These are phyloP conservation scores for Penicillium salamii DNA, from an alignment of 495 filamentous ascomycete genomes.

Conservation along the genomic window DNA sequence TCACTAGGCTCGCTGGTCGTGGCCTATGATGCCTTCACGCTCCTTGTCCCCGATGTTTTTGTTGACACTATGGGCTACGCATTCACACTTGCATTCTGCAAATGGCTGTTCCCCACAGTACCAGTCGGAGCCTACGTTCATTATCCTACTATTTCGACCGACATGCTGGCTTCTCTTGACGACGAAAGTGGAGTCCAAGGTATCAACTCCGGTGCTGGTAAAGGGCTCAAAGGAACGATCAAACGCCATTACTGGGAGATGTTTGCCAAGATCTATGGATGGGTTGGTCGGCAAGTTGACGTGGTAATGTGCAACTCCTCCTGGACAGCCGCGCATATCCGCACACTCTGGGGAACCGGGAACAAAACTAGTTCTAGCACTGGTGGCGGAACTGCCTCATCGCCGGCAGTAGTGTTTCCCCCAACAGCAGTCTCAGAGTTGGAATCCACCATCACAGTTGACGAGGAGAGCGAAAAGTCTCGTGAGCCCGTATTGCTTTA, in stretches of 20 bases:
- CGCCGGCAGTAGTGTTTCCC: slow-evolving; percentile 73
- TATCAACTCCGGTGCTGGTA: slow-evolving; percentile 77
- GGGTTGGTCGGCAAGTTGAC: slow-evolving; percentile 77
- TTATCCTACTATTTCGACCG: slow-evolving; percentile 96
- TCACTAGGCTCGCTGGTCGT: slow-evolving; percentile 82
- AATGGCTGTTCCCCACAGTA: slow-evolving; percentile 74
- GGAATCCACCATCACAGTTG: slow-evolving; percentile 65
- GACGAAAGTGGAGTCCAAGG: slow-evolving; percentile 65
- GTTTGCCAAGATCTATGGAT: slow-evolving; percentile 78
- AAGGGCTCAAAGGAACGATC: slow-evolving; percentile 58
- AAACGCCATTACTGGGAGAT: slow-evolving; percentile 84
- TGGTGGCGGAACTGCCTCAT: slow-evolving; percentile 24
- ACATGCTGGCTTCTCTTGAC: slow-evolving; percentile 87
- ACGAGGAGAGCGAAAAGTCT: slow-evolving; percentile 57
- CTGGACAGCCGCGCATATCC: slow-evolving; percentile 88
- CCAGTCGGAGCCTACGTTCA: slow-evolving; percentile 94
- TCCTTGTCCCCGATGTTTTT: slow-evolving; percentile 89
- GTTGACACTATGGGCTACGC: slow-evolving; percentile 98
- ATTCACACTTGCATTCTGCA: slow-evolving; percentile 78
- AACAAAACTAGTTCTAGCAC: slow-evolving; percentile 28
- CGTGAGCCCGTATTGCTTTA: slow-evolving; percentile 75
- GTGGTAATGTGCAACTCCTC: slow-evolving; percentile 95
- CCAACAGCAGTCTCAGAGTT: slow-evolving; percentile 87
- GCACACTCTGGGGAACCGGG: slow-evolving; percentile 67
- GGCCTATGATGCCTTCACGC: slow-evolving; percentile 88